Evolutionary conservation across 2,329 filamentous ascomycete species (phyloP), one percentile per base, ranked within the genome.

Genomic region (Aspergillus proliferans): DNA sequence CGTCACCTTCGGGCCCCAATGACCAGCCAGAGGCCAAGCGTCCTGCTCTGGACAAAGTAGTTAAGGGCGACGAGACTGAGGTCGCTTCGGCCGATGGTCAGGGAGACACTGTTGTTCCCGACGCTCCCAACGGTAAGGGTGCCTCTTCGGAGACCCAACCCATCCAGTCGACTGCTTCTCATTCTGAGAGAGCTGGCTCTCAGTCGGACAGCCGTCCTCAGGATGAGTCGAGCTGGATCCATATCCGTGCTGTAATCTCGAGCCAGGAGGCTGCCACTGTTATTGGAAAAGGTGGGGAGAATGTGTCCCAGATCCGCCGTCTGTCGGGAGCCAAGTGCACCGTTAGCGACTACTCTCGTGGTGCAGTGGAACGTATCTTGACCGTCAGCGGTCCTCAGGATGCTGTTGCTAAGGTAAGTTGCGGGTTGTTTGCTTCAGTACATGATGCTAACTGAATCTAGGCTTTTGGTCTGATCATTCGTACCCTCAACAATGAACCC

Each of bases 241-340:
- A 98, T 69, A 88, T 98, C 61, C 87, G 93, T 59, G 89, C 93
- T 48, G 91, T 96, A 62, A 98, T 98, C 62, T 95, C 92, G 46
- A 98, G 92, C 71, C 89, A 90, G 42, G 93, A 98, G 72, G 93
- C 93, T 58, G 93, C 93, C 36, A 98, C 93, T 44, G 89, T 96
- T 58, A 98, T 98, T 71, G 93, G 93, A 66, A 98, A 98, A 75
- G 92, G 91, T 55, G 93, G 93, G 67, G 93, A 98, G 77, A 98
- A 98, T 66, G 93, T 98, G 43, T 95, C 91, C 59, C 89, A 95
- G 74, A 97, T 98, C 66, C 85, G 93, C 59, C 89, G 88, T 68
- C 80, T 95, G 74, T 96, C 93, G 46, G 91, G 90, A 62, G 93
- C 93, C 58, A 97, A 97, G 75, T 98, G 93, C 77, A 98, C 93